Conservation (phyloP, 768 basidiomycete genomes). For the Collybiopsis confluens region DNA sequence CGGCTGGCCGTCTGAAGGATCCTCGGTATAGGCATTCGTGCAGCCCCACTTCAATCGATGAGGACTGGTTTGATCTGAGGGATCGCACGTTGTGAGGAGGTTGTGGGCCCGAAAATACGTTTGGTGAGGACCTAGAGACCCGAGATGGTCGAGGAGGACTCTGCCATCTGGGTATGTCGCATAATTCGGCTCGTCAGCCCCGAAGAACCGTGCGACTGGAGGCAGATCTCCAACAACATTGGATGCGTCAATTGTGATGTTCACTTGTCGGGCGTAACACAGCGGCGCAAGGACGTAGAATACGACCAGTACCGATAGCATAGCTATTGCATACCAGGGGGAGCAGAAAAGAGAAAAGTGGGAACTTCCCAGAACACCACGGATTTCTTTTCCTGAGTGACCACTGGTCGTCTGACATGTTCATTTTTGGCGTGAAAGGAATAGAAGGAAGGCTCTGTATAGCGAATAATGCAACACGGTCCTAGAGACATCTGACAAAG, state of each 20-base stretch:
- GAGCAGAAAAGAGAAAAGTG: no score
- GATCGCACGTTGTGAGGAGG: conserved; percentile 15
- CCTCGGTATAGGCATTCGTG: conserved; percentile 14
- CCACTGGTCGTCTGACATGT: no score
- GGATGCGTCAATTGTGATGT: conserved; percentile 14
- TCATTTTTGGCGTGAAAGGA: no score
- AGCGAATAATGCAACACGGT: conserved; percentile 4
- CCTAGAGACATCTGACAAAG: no score
- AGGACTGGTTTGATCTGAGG: conserved; percentile 9
- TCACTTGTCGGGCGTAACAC: conserved; percentile 11
- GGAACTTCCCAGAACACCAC: no score
- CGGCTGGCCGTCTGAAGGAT: conserved; percentile 9
- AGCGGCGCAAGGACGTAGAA: conserved; percentile 1
- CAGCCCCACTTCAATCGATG: conserved; percentile 16
- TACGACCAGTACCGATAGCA: conserved; percentile 6
- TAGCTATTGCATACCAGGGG: neutral
- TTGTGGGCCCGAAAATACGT: conserved; percentile 15
- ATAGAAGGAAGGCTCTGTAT: conserved; percentile 1
- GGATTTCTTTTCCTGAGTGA: no score
- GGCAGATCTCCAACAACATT: conserved; percentile 12
- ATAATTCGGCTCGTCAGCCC: conserved; percentile 14
- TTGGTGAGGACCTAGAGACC: conserved; percentile 13
- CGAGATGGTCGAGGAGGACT: conserved; percentile 10
- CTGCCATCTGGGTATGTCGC: conserved; percentile 15
- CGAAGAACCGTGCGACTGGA: conserved; percentile 14